Conservation (phyloP, 306 rosid species). For the Acacia acuminata region DNA sequence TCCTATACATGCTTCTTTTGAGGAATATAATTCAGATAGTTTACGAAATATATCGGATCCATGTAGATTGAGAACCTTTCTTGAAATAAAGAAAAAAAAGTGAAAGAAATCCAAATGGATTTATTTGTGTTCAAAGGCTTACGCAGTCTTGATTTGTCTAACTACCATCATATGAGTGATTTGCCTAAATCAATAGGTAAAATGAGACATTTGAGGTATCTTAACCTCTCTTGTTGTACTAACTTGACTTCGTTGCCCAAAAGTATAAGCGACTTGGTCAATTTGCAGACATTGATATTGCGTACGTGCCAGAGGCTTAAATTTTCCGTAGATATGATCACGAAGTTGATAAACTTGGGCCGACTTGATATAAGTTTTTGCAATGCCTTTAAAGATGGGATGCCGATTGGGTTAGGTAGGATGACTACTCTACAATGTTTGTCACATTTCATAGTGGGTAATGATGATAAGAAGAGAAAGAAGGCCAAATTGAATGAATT, state of each 20-base stretch:
- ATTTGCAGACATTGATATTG: slow-evolving; percentile 17
- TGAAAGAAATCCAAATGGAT: neutral
- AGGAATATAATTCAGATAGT: neutral
- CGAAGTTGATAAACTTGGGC: neutral
- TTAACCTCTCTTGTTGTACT: neutral
- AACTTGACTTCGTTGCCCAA: neutral
- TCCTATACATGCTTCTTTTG: neutral
- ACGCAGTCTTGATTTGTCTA: neutral
- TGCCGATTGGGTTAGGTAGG: neutral
- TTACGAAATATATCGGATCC: neutral
- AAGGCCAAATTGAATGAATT: neutral
- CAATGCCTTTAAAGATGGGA: neutral
- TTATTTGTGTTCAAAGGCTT: neutral
- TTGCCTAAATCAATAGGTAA: neutral
- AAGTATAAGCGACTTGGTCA: neutral
- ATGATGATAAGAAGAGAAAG: neutral
- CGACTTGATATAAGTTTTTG: neutral
- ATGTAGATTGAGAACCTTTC: neutral
- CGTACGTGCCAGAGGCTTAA: rapidly evolving
- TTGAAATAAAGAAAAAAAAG: rapidly evolving
- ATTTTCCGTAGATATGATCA: neutral
- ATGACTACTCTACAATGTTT: neutral
- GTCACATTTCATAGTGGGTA: neutral
- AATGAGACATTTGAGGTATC: slow-evolving; percentile 10
- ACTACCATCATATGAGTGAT: rapidly evolving